phyloP scores from a whole-genome alignment of 257 asterid species.

The Solanum pennellii region DNA sequence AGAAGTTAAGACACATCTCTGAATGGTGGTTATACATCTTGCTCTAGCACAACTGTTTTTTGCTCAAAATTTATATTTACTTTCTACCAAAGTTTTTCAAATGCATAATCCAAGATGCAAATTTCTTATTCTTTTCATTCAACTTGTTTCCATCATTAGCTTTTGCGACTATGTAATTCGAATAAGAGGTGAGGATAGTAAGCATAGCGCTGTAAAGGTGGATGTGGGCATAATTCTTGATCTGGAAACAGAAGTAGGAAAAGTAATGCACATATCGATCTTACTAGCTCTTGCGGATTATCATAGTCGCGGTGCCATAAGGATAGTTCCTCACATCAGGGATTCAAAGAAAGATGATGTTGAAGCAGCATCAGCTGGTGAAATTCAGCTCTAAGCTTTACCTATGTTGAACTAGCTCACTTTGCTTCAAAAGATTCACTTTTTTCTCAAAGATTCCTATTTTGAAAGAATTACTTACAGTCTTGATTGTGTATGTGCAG shows the following conservation, averaged over 20 bases:
- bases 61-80: not conserved
- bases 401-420: not conserved
- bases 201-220: slow-evolving; percentile 6
- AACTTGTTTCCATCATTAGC: not conserved
- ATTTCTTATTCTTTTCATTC: not conserved
- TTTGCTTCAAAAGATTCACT: not conserved
- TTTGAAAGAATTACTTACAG: not conserved
- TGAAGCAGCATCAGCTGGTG: slow-evolving; percentile 30
- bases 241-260: slow-evolving; percentile 8
- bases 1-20: not conserved
- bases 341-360: slow-evolving; percentile 17
- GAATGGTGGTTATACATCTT: not conserved
- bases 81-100: not conserved
- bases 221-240: slow-evolving; percentile 39
- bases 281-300: slow-evolving; percentile 33
- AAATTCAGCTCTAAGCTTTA: not conserved
- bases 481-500: slow-evolving; percentile 11
- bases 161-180: not conserved
- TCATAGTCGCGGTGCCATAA: slow-evolving; percentile 7
- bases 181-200: not conserved
- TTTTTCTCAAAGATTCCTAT: not conserved
- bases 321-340: slow-evolving; percentile 24
- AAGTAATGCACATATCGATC: slow-evolving; percentile 15
- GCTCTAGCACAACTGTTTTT: not conserved
- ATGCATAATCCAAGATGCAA: slow-evolving; percentile 7